Base-by-base conservation (phyloP, 768 basidiomycete species). In the Tulasnella sp. region DNA sequence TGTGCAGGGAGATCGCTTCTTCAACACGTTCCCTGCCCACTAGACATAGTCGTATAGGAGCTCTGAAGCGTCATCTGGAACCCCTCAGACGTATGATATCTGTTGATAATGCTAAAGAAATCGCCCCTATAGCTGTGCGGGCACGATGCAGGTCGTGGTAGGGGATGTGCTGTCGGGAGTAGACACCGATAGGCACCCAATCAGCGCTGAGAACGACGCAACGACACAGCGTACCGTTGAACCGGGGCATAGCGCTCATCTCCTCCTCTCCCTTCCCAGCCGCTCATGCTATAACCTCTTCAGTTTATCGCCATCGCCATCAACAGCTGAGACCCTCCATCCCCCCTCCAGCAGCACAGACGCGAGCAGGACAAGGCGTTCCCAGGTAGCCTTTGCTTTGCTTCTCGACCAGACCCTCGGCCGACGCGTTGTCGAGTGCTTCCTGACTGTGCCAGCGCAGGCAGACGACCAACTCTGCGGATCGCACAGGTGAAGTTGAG, bases 1-100 rank as follows among this genome's bases (percentile, higher is more conserved):
- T 16, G 61, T 29, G 32, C 80, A 95, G 93, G 95, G 95, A 2
- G 95, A 96, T 81, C 91, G 95, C 13, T 83, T 95, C 79, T 95
- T 93, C 86, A 92, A 92, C 82, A 94, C 94, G 0, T 81, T 90
- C 51, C 75, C 37, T 40, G n/a, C 39, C 37, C 44, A 76, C 55
- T 76, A 76, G 75, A 55, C 23, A 26, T 46, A 48, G 74, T 73
- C 71, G 26, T 35, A 26, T 73, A 73, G 39, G 71, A 73, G 46
- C 71, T 73, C 39, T 73, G 46, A 73, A 26, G 61, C 61, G 26
- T 23, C 26, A 26, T 67, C 32, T 67, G 26, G 11, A 7, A 15
- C 61, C 29, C 29, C 32, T 67, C 29, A 67, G 61, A 67, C 61
- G 61, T 29, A 67, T 35, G 61, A 67, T 67, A 67, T 35, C 16